phyloP scores from a whole-genome alignment of 2,329 filamentous ascomycete genomes.

The Xylariaceae sp. region DNA sequence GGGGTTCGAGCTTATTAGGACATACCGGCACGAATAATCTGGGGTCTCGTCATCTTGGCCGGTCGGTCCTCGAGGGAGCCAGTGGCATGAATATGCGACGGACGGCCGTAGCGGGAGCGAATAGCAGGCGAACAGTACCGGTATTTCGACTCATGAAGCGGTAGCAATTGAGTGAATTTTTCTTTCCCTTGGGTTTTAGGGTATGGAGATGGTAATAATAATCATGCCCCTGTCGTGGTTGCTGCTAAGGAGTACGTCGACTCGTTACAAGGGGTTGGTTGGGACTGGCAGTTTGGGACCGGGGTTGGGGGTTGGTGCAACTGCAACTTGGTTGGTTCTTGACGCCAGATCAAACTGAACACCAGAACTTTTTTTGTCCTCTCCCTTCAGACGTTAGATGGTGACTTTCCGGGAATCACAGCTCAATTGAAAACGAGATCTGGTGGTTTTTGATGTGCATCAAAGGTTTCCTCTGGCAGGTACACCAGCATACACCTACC shows the following conservation, averaged over 20 bases:
- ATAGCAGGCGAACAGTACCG: constrained; percentile 3
- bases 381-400: too few relatives aligned
- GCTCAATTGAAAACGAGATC: too few relatives aligned
- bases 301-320: too few relatives aligned
- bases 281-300: too few relatives aligned
- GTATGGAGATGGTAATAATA: background rate
- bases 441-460: too few relatives aligned
- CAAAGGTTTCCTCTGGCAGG: too few relatives aligned
- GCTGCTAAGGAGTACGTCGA: constrained; percentile 3
- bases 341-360: too few relatives aligned
- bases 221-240: constrained; percentile 9
- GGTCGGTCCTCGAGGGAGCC: constrained; percentile 19
- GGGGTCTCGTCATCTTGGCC: constrained; percentile 53
- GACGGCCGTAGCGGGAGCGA: constrained; percentile 7
- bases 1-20: constrained; percentile 13
- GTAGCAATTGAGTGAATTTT: constrained; percentile 11
- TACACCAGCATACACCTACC: too few relatives aligned
- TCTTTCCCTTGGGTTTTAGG: constrained; percentile 4
- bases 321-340: too few relatives aligned
- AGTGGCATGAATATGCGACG: constrained; percentile 27
- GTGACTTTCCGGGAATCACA: too few relatives aligned
- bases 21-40: constrained; percentile 57
- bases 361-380: too few relatives aligned
- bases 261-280: background rate
- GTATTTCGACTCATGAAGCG: constrained; percentile 16